Evolutionary conservation across 176 grass and related monocot species (phyloP).

Genomic region (Poa pratensis): DNA sequence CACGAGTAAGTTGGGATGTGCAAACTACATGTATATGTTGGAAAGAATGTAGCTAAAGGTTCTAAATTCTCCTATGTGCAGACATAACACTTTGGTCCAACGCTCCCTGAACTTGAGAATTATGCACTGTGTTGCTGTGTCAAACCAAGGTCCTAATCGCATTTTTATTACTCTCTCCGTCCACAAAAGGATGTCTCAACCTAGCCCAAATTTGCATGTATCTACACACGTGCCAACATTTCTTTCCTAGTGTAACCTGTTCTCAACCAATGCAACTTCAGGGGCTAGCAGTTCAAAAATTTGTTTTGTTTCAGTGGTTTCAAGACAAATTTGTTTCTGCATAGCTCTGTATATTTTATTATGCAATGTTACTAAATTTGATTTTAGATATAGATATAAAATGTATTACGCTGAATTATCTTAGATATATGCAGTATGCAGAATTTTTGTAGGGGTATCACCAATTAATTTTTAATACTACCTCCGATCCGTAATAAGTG

Average conservation of each 20-base stretch:
- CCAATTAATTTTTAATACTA: conserved; percentile 9
- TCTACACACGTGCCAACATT: too few relatives aligned
- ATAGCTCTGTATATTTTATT: neutral
- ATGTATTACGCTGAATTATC: neutral
- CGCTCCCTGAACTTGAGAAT: neutral
- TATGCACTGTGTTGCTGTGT: neutral
- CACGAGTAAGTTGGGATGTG: neutral
- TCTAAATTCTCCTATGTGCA: neutral
- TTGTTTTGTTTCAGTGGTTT: neutral
- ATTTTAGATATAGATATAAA: neutral
- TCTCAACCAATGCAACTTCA: neutral
- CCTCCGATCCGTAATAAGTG: too few relatives aligned
- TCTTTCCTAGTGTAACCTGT: neutral
- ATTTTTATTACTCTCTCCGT: too few relatives aligned
- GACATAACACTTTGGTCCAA: neutral
- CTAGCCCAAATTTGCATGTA: too few relatives aligned
- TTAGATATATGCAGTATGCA: neutral
- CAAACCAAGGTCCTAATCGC: neutral
- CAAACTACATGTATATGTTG: neutral
- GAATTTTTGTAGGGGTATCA: neutral
- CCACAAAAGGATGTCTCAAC: too few relatives aligned
- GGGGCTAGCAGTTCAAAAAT: neutral
- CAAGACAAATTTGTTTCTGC: neutral
- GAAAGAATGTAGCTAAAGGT: neutral
- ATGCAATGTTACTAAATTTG: neutral